These are phyloP conservation scores for Trametopsis cervina DNA, from an alignment of 768 basidiomycete species.

Conservation along the genomic window DNA sequence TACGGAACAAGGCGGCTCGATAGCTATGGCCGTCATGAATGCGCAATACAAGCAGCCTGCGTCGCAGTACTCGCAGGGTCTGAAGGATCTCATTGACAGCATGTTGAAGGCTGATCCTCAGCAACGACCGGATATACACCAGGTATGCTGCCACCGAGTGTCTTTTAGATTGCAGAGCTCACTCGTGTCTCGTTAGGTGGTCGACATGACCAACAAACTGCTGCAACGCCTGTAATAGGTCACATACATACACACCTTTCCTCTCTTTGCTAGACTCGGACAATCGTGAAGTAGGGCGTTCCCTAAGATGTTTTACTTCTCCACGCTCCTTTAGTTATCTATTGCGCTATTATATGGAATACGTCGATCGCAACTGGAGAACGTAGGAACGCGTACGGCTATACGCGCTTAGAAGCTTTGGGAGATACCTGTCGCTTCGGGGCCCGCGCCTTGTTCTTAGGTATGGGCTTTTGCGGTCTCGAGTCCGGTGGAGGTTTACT, in stretches of 20 bases:
- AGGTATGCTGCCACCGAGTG: conserved; percentile 38
- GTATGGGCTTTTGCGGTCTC: too few relatives aligned
- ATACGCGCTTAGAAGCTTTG: too few relatives aligned
- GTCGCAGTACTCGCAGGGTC: conserved; percentile 80
- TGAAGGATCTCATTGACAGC: conserved; percentile 74
- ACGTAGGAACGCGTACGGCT: too few relatives aligned
- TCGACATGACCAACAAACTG: conserved; percentile 56
- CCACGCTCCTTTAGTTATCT: too few relatives aligned
- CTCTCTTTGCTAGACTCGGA: too few relatives aligned
- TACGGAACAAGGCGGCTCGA: conserved; percentile 91
- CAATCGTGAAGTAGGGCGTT: too few relatives aligned
- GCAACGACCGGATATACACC: conserved; percentile 79
- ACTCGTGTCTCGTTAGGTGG: conserved; percentile 39
- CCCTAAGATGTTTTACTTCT: too few relatives aligned
- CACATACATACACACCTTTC: too few relatives aligned
- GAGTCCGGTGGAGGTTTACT: background rate
- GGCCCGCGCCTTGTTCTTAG: too few relatives aligned
- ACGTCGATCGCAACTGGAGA: too few relatives aligned
- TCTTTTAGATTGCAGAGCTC: background rate
- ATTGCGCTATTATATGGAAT: too few relatives aligned
- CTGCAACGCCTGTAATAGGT: conserved; percentile 44
- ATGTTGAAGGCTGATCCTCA: conserved; percentile 81
- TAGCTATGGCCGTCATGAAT: conserved; percentile 95
- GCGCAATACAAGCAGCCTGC: conserved; percentile 88
- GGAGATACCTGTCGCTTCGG: too few relatives aligned